Conservation (phyloP, 2,329 filamentous ascomycete genomes). For the Byssochlamys sp. region DNA sequence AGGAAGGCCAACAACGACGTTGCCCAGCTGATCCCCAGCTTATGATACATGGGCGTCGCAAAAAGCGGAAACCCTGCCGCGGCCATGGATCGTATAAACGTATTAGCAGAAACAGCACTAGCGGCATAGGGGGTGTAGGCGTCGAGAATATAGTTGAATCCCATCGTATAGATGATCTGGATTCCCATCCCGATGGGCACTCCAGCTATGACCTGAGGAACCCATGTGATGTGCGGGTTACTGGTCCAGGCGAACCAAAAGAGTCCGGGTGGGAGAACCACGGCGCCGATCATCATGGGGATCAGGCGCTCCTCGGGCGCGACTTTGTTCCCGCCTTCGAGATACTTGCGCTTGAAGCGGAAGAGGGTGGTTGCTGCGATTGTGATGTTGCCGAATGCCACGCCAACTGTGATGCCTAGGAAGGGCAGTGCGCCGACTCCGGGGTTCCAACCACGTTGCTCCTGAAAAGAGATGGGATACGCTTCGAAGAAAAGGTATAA, state of each 20-base stretch:
- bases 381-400: slow-evolving; percentile 9
- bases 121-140: slow-evolving; percentile 11
- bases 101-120: slow-evolving; percentile 12
- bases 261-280: slow-evolving; percentile 35
- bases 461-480: slow-evolving; percentile 22
- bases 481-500: slow-evolving; percentile 21
- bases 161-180: not conserved
- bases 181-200: slow-evolving; percentile 30
- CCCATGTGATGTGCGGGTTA: slow-evolving; percentile 32
- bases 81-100: slow-evolving; percentile 8
- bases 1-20: not conserved
- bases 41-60: not conserved
- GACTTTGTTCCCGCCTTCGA: not conserved
- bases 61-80: slow-evolving; percentile 11
- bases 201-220: slow-evolving; percentile 36
- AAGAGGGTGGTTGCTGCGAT: not conserved
- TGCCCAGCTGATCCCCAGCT: slow-evolving; percentile 1
- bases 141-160: slow-evolving; percentile 12
- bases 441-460: slow-evolving; percentile 30
- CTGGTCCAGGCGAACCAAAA: slow-evolving; percentile 44
- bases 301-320: slow-evolving; percentile 28
- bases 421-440: slow-evolving; percentile 36
- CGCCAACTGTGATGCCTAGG: slow-evolving; percentile 35
- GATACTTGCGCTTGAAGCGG: not conserved
- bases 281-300: slow-evolving; percentile 36